Evolutionary conservation across 1,284 basidiomycete species (phyloP), one percentile per base, ranked within the genome.

Genomic region (Tremellales sp.): DNA sequence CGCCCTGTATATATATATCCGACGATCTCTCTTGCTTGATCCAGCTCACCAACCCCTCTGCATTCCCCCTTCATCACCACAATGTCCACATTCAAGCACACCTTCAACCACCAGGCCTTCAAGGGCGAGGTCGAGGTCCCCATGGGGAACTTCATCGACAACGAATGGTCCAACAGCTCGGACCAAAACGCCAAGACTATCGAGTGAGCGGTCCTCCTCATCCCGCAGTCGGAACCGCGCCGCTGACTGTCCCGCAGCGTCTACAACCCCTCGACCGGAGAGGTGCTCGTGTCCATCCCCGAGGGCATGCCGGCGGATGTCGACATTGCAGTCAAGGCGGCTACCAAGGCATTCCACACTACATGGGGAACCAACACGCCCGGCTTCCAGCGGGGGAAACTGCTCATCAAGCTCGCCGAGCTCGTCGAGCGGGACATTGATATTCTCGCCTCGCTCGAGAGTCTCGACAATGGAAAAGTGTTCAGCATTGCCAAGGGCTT

Each of bases 141-240:
- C 44, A 83, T 84, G 24, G 87, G 88, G 39, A 72, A 93, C 55
- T 92, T 81, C 78, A 89, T 94, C 75, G 77, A 83, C 73, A 85
- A 85, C 70, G 73, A 93, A 75, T 93, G 83, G 67, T 76, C 80
- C 33, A 80, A 83, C 54, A 85, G 84, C n/a, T 74, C 75, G n/a
- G 78, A 82, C 48, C 73, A 76, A 10, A 60, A 56, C 47, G 67
- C 63, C 48, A 66, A 66, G 56, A 67, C 64, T 40, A 68, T 66
- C 45, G 65, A 67, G 66, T 68, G 58, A 65, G 68, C 65, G 21
- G 9, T 27, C 39, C 27, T 31, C 45, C 43, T 18, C 29, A 36
- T 38, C 34, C 9, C n/a, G n/a, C n/a, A 10, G 9, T 10, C 18
- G 9, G 14, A 28, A 14, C 25, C 14, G 22, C 31, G 10, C 29